Evolutionary conservation across 1,139 yeast species (phyloP), one percentile per base, ranked within the genome.

Genomic region (Meyerozyma carpophila): DNA sequence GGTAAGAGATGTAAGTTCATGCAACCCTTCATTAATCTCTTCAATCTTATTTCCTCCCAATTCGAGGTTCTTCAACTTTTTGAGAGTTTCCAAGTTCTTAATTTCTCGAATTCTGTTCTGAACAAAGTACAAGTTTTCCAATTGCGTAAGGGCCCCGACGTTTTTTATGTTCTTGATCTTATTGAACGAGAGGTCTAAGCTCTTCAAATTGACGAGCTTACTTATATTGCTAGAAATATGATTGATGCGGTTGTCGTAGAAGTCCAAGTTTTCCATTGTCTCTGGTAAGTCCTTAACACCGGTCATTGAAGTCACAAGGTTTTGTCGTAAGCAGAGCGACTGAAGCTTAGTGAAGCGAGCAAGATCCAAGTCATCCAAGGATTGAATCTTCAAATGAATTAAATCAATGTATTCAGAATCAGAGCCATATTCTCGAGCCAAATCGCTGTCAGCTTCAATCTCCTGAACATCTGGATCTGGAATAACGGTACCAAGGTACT

Each of bases 241-340:
- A 50, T 84, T 81, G 52, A 94, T 85, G 53, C 96, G 70, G 65
- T 94, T 94, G 63, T 94, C 98, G 59, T 94, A 94, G 32, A 91
- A 72, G 61, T 93, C 98, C 50, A 94, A 68, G 51, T 90, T 95
- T 52, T 80, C 87, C 53, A 93, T 55, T 0, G 71, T 70, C 1
- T 73, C 79, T 1, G 74, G 71, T 18, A 91, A 60, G 2, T 73
- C 78, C 49, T 83, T 88, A 11, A 90, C 70, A 11, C 82, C 94
- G 40, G 82, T 78, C 41, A 91, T 74, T 16, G 86, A 79, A 29
- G 87, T 82, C 39, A 94, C 70, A 48, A 89, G 68, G 61, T 94
- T 94, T 58, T 91, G 96, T 55, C 99, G 79, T 49, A 94, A 73
- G 49, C 93, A 85, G 28, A 93, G 66, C 2, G 73, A 60, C 55